Evolutionary conservation across 192 early-diverging fungal genomes (phyloP), one percentile per base, ranked within the genome.

Genomic region (Diversispora epigaea): DNA sequence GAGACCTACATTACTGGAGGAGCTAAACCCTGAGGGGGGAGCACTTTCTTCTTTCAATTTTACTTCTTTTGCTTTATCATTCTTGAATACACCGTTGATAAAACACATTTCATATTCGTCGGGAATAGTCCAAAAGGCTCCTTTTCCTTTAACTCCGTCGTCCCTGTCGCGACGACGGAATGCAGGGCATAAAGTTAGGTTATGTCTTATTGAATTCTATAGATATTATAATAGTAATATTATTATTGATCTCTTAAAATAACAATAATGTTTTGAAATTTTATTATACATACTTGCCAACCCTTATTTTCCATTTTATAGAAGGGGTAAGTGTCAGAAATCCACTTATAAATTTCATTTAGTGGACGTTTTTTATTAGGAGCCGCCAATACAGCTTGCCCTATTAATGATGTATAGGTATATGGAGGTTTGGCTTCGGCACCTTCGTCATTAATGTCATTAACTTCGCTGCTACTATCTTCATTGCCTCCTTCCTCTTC

Each of bases 121-220:
- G 9, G 57, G 19, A 8, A 60, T 60, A 10, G 57, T 22, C 57
- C 57, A 60, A n/a, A 17, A 25, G 57, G 22, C 9, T n/a, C 57
- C 57, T 60, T 60, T 60, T 8, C 12, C 57, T 8, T 49, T 9
- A 25, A 8, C 7, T 8, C 22, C 47, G n/a, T 8, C 7, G 9
- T n/a, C 19, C 8, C 57, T n/a, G 0, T n/a, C 19, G 7, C 9
- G 6, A 17, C n/a, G 9, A 25, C 17, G 19, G 22, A 60, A 60
- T 25, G 57, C 57, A 9, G 57, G 57, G 22, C 22, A 22, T 8
- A 94, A 83, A 8, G 91, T 92, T 62, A 95, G 84, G 79, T 94
- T 94, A 80, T 95, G 94, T 25, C 94, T 86, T 68, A 95, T 90
- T 14, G 93, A 95, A 79, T 95, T 95, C 81, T 93, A 22, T 60